phyloP scores from a whole-genome alignment of 306 rosid genomes.

The Vigna mungo region DNA sequence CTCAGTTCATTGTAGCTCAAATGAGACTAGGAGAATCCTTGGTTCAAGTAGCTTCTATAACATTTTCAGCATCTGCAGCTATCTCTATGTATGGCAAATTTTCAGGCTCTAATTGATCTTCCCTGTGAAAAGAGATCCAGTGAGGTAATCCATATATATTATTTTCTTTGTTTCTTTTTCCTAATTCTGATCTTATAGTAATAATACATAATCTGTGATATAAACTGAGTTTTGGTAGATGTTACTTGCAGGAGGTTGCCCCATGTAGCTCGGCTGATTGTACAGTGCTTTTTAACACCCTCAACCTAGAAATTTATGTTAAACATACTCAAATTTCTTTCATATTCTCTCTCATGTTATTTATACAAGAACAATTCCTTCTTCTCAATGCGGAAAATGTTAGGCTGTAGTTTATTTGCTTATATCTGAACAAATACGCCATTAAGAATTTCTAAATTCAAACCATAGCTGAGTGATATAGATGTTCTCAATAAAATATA shows the following conservation, averaged over 20 bases:
- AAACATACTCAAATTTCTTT: slow-evolving; percentile 47
- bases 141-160: slow-evolving; percentile 53
- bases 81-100: slow-evolving; percentile 45
- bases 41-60: slow-evolving; percentile 39
- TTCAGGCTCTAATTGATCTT: slow-evolving; percentile 50
- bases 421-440: slow-evolving; percentile 24
- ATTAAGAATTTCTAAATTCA: slow-evolving; percentile 32
- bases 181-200: no score
- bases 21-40: slow-evolving; percentile 38
- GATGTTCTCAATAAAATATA: neutral
- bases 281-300: slow-evolving; percentile 69
- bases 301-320: slow-evolving; percentile 44
- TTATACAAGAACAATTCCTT: slow-evolving; percentile 32
- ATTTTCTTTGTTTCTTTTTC: no score
- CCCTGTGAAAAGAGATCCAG: slow-evolving; percentile 44
- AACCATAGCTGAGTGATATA: slow-evolving; percentile 13
- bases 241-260: slow-evolving; percentile 66
- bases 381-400: slow-evolving; percentile 8
- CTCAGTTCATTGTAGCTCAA: slow-evolving; percentile 64
- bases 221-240: no score
- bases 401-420: slow-evolving; percentile 20
- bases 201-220: no score
- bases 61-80: slow-evolving; percentile 46
- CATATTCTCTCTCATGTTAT: slow-evolving; percentile 53
- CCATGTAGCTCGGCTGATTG: slow-evolving; percentile 61